Evolutionary conservation across 257 asterid genomes (phyloP).

Genomic region (Ballota nigra): DNA sequence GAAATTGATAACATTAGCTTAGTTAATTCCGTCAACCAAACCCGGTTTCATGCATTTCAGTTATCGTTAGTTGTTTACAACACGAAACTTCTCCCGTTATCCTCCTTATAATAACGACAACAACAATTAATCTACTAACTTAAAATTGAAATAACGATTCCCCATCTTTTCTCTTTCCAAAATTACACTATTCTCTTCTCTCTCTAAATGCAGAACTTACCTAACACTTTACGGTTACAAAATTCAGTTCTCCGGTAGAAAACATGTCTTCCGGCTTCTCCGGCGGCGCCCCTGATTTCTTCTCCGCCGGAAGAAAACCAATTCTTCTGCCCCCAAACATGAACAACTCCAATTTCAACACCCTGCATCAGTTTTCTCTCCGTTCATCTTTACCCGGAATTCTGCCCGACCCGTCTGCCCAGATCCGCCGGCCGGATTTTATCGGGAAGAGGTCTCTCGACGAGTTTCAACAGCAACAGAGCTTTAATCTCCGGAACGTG

Average conservation of each 20-base stretch:
- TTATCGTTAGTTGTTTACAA: constrained; percentile 21
- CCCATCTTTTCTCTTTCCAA: not conserved
- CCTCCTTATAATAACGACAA: constrained; percentile 19
- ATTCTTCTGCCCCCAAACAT: constrained; percentile 23
- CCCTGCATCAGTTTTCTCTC: constrained; percentile 37
- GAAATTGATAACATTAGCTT: too few species aligned
- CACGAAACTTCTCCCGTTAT: constrained; percentile 20
- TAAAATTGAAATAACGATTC: constrained; percentile 7
- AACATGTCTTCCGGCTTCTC: constrained; percentile 47
- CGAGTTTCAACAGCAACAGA: constrained; percentile 58
- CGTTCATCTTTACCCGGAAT: constrained; percentile 11
- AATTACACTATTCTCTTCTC: not conserved
- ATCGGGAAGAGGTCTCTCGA: constrained; percentile 64
- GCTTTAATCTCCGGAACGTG: constrained; percentile 58
- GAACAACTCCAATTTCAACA: constrained; percentile 27
- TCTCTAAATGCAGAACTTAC: constrained; percentile 32
- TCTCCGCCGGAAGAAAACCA: constrained; percentile 46
- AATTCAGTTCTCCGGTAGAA: constrained; percentile 40
- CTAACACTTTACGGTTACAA: constrained; percentile 11
- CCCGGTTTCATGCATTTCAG: constrained; percentile 26
- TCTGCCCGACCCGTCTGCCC: constrained; percentile 22
- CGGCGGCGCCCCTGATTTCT: constrained; percentile 59
- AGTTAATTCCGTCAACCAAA: constrained; percentile 22
- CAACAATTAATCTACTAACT: constrained; percentile 49
- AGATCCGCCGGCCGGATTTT: constrained; percentile 50